A percentile compares a stretch with the other conserved stretches of the same genome.
Evolutionary conservation across 306 rosid species (phyloP).

Genomic region (Arachis hypogaea): DNA sequence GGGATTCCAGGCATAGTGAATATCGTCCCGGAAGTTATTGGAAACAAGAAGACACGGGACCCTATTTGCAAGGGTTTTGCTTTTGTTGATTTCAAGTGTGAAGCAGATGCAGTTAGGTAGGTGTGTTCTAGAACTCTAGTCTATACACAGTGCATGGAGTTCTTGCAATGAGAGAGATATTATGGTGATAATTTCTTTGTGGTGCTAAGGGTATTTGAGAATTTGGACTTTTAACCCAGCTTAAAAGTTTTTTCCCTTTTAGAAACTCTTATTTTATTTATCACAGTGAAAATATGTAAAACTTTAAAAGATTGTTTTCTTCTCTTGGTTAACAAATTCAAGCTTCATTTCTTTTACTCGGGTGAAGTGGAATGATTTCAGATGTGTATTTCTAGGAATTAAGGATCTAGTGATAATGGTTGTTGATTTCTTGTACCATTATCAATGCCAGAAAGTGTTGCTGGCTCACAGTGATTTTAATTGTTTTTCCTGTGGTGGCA

Average conservation of each 20-base stretch:
- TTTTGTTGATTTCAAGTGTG: conserved; percentile 70
- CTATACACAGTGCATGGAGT: background rate
- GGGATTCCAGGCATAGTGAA: conserved; percentile 65
- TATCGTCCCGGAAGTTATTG: conserved; percentile 67
- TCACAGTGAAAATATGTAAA: conserved; percentile 24
- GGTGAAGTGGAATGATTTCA: conserved; percentile 29
- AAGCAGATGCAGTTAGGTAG: conserved; percentile 81
- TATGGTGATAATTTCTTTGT: conserved; percentile 33
- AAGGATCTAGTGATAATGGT: background rate
- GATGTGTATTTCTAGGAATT: background rate
- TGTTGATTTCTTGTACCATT: background rate
- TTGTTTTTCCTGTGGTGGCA: conserved; percentile 28
- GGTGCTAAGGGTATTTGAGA: conserved; percentile 6
- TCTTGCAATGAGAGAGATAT: conserved; percentile 10
- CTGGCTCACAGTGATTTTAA: background rate
- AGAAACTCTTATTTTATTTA: background rate
- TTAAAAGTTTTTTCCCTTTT: conserved; percentile 15
- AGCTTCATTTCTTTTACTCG: conserved; percentile 18
- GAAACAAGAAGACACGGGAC: conserved; percentile 94
- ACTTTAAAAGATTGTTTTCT: conserved; percentile 14
- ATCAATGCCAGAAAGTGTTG: conserved; percentile 11
- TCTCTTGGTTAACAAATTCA: conserved; percentile 17
- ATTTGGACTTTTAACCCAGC: background rate
- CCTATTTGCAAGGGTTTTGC: conserved; percentile 93
- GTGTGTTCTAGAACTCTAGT: conserved; percentile 43